Evolutionary conservation across 116 monocot species (phyloP).

Genomic region (Posidonia oceanica): DNA sequence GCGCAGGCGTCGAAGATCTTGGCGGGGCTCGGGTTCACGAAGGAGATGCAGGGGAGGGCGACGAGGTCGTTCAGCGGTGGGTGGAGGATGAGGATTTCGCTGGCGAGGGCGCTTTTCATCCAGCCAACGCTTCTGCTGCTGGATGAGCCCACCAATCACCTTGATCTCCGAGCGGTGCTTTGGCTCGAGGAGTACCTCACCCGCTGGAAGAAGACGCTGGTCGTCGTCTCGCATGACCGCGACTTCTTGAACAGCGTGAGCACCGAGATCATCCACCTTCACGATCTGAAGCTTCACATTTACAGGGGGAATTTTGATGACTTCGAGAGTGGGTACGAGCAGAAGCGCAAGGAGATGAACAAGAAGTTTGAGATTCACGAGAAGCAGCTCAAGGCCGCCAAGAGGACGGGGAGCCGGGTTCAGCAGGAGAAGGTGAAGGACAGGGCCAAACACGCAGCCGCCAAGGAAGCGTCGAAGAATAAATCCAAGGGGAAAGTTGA

Average conservation of each 20-base stretch:
- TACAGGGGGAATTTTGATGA: slow-evolving; percentile 89
- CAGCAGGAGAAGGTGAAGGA: slow-evolving; percentile 93
- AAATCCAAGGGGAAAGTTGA: slow-evolving; percentile 56
- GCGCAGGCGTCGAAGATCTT: slow-evolving; percentile 81
- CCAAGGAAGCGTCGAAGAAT: slow-evolving; percentile 62
- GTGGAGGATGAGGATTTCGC: slow-evolving; percentile 98
- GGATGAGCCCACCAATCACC: slow-evolving; percentile 89
- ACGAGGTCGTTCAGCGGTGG: slow-evolving; percentile 89
- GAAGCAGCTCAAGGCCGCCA: slow-evolving; percentile 78
- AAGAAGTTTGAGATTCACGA: slow-evolving; percentile 85
- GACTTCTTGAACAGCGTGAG: slow-evolving; percentile 89
- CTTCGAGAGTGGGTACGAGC: slow-evolving; percentile 90
- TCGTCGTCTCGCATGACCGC: slow-evolving; percentile 90
- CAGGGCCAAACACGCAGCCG: slow-evolving; percentile 47
- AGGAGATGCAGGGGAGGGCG: slow-evolving; percentile 68
- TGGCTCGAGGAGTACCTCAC: slow-evolving; percentile 89
- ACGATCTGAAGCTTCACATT: slow-evolving; percentile 67
- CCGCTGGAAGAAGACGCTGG: slow-evolving; percentile 95
- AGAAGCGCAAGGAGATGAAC: slow-evolving; percentile 83
- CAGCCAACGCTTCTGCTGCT: slow-evolving; percentile 77
- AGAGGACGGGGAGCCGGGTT: slow-evolving; percentile 63
- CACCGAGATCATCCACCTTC: slow-evolving; percentile 86
- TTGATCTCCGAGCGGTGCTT: slow-evolving; percentile 79
- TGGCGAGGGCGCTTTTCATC: slow-evolving; percentile 74
- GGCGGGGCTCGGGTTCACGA: slow-evolving; percentile 73